Evolutionary conservation across 1,284 basidiomycete species (phyloP).

Genomic region (Tilletia indica): DNA sequence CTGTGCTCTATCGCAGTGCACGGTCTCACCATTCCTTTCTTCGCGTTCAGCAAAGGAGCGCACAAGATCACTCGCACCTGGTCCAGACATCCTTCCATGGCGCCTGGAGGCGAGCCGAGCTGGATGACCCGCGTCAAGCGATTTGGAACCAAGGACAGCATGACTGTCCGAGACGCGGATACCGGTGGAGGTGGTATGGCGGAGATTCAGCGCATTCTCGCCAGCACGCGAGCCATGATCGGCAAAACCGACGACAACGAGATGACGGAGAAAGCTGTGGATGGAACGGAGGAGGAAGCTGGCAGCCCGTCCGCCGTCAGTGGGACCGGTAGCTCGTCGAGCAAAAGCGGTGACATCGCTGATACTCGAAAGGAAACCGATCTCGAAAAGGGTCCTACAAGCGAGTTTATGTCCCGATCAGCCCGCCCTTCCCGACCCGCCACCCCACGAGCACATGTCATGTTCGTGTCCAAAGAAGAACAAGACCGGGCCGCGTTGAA

Average conservation of each 20-base stretch:
- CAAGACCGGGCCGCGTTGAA: conserved; percentile 17
- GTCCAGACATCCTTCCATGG: conserved; percentile 38
- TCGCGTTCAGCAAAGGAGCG: conserved; percentile 48
- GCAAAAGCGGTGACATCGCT: background rate
- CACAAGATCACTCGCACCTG: conserved; percentile 41
- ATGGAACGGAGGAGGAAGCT: conserved; percentile 19
- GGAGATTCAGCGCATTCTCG: conserved; percentile 30
- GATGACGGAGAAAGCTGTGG: conserved; percentile 36
- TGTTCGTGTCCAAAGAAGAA: conserved; percentile 10
- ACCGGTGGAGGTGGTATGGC: conserved; percentile 24
- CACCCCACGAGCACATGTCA: background rate
- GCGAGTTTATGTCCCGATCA: background rate
- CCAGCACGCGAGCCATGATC: conserved; percentile 43
- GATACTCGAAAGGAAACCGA: conserved; percentile 32
- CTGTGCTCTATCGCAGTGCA: conserved; percentile 53
- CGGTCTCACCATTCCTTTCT: conserved; percentile 55
- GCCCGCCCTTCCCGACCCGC: background rate
- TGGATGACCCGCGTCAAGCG: conserved; percentile 49
- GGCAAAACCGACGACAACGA: conserved; percentile 46
- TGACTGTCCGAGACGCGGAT: conserved; percentile 30
- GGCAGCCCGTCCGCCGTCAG: background rate
- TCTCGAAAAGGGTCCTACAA: conserved; percentile 38
- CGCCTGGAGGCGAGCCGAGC: conserved; percentile 35
- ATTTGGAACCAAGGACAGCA: conserved; percentile 39
- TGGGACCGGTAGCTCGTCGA: conserved; percentile 23